Percentiles rank a stretch among this genome's conserved stretches.
phyloP scores from a whole-genome alignment of 768 basidiomycete genomes.

The Rhizopogon roseolus region DNA sequence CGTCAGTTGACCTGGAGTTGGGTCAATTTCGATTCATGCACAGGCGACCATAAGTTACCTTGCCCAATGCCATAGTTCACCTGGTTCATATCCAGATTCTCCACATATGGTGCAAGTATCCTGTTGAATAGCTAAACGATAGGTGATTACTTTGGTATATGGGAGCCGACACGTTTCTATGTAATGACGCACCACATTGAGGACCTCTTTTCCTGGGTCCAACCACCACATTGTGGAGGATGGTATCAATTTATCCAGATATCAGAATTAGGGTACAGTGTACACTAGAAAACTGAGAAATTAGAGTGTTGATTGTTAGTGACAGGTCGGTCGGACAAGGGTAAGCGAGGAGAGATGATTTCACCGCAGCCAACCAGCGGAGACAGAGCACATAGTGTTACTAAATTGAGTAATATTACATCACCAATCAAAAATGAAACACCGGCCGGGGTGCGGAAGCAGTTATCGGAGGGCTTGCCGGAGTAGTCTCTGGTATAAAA shows the following conservation, averaged over 20 bases:
- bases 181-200: conserved; percentile 60
- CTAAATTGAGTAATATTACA: background rate
- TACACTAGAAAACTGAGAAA: background rate
- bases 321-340: background rate
- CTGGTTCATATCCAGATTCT: conserved; percentile 92
- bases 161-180: background rate
- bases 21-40: conserved; percentile 4
- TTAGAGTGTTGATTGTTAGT: background rate
- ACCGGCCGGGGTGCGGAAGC: background rate
- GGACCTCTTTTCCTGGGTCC: conserved; percentile 80
- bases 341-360: background rate
- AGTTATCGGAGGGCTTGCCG: background rate
- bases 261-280: background rate
- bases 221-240: conserved; percentile 72
- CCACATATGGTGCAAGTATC: conserved; percentile 91
- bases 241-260: background rate
- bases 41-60: conserved; percentile 38
- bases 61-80: conserved; percentile 91
- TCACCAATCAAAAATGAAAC: background rate
- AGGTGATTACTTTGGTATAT: background rate
- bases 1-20: conserved; percentile 60
- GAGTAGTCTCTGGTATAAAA: background rate
- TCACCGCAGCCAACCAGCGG: background rate
- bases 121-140: conserved; percentile 70
- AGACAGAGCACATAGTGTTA: background rate